Conservation (phyloP, 139 green algal species). For the Picochlorum sp. region DNA sequence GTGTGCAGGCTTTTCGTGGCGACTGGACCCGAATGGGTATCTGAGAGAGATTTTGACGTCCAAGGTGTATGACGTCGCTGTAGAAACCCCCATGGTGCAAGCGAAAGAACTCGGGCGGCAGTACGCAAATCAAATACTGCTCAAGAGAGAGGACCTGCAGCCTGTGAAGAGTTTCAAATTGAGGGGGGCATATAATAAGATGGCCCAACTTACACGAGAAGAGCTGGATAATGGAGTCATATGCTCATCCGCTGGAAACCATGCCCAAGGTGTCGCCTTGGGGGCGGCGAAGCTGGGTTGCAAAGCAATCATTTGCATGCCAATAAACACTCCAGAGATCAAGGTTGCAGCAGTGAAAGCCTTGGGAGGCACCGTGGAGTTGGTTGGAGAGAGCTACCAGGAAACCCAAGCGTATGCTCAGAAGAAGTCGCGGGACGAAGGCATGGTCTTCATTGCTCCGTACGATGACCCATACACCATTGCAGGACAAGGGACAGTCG, state of each 20-base stretch:
- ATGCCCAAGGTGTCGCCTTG: slow-evolving; percentile 90
- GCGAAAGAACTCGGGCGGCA: slow-evolving; percentile 66
- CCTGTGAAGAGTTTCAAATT: slow-evolving; percentile 95
- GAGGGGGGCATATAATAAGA: slow-evolving; percentile 86
- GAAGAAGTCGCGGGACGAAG: slow-evolving; percentile 41
- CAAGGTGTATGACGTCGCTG: slow-evolving; percentile 91
- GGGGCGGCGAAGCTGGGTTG: slow-evolving; percentile 58
- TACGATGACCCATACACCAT: slow-evolving; percentile 96
- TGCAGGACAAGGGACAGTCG: slow-evolving; percentile 90
- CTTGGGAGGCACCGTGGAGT: slow-evolving; percentile 79
- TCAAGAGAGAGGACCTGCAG: slow-evolving; percentile 95
- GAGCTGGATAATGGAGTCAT: slow-evolving; percentile 75
- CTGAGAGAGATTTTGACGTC: slow-evolving; percentile 81
- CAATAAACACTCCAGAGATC: slow-evolving; percentile 72
- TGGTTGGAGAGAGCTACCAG: slow-evolving; percentile 90
- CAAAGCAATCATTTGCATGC: slow-evolving; percentile 86
- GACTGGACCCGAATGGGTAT: slow-evolving; percentile 67
- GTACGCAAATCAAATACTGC: slow-evolving; percentile 48
- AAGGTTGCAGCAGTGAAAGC: slow-evolving; percentile 68
- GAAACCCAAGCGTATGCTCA: slow-evolving; percentile 66
- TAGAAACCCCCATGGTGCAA: slow-evolving; percentile 71
- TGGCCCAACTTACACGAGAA: slow-evolving; percentile 69
- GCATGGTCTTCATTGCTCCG: slow-evolving; percentile 71
- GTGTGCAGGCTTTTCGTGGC: slow-evolving; percentile 54
- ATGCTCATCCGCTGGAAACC: slow-evolving; percentile 86